Evolutionary conservation across 345 rosid genomes (phyloP).

Genomic region (Draba incana): DNA sequence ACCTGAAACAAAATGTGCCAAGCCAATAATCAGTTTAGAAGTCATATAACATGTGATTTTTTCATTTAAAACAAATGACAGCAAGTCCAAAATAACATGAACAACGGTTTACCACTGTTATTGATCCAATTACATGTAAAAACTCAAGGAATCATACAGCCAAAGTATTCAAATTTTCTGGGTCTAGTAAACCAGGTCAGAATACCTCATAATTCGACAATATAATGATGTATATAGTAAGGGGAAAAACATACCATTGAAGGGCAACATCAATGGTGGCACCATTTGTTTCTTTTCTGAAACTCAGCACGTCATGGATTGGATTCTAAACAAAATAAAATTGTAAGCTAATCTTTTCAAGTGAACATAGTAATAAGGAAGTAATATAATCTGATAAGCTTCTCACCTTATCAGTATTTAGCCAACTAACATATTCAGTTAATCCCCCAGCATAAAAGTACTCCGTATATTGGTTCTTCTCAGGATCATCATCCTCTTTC

Average conservation of each 20-base stretch:
- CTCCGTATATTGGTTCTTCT: conserved; percentile 63
- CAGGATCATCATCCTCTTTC: conserved; percentile 63
- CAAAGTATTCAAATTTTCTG: neutral
- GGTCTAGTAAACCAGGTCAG: neutral
- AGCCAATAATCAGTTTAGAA: conserved; percentile 31
- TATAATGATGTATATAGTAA: neutral
- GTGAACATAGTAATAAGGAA: neutral
- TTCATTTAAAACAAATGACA: neutral
- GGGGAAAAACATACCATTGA: conserved; percentile 69
- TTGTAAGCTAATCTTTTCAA: conserved; percentile 37
- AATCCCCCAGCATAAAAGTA: conserved; percentile 85
- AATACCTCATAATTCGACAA: conserved; percentile 5
- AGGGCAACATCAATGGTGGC: conserved; percentile 75
- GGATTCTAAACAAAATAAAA: conserved; percentile 68
- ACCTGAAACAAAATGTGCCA: conserved; percentile 53
- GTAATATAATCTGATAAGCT: neutral
- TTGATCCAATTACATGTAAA: conserved; percentile 18
- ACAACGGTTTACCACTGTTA: conserved; percentile 5
- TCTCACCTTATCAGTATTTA: conserved; percentile 83
- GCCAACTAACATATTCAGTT: conserved; percentile 91
- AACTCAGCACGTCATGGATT: conserved; percentile 84
- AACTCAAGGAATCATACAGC: conserved; percentile 14
- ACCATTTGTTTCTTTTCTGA: conserved; percentile 71
- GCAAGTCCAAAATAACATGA: conserved; percentile 15
- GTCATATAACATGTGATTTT: neutral